Evolutionary conservation across 148 eudicot genomes (phyloP).

Genomic region (Drosera capensis): DNA sequence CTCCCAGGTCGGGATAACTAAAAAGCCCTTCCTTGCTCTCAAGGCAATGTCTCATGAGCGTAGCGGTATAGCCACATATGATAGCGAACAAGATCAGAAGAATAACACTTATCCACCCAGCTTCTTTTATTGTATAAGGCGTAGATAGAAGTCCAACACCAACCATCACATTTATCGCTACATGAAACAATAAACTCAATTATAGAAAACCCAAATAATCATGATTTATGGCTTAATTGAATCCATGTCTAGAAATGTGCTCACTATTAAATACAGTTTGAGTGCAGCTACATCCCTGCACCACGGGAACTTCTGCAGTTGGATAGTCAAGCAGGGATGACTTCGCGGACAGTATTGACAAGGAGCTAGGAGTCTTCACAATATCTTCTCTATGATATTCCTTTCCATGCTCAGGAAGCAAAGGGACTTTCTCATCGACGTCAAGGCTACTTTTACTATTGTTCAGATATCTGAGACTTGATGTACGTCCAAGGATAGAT

Average conservation of each 20-base stretch:
- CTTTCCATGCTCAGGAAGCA: slow-evolving; percentile 39
- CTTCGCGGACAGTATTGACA: slow-evolving; percentile 30
- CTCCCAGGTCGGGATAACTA: slow-evolving; percentile 81
- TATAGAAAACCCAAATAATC: neutral
- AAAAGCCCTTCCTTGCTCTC: slow-evolving; percentile 62
- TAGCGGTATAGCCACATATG: slow-evolving; percentile 72
- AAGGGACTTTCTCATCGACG: slow-evolving; percentile 29
- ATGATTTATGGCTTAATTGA: neutral
- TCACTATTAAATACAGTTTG: slow-evolving; percentile 83
- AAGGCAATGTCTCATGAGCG: slow-evolving; percentile 72
- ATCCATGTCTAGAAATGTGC: no score
- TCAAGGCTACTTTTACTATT: slow-evolving; percentile 25
- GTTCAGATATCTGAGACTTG: slow-evolving; percentile 19
- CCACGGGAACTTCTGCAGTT: slow-evolving; percentile 49
- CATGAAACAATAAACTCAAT: no score
- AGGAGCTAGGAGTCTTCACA: slow-evolving; percentile 19
- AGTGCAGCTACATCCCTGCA: slow-evolving; percentile 59
- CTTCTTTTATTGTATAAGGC: slow-evolving; percentile 65
- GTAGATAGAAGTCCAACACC: slow-evolving; percentile 90
- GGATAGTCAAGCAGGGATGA: slow-evolving; percentile 32
- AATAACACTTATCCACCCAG: slow-evolving; percentile 63
- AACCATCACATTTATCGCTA: slow-evolving; percentile 76
- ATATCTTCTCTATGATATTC: slow-evolving; percentile 21
- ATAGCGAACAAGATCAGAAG: slow-evolving; percentile 59
- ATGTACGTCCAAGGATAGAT: slow-evolving; percentile 29